phyloP scores from a whole-genome alignment of 768 basidiomycete species.

The Naganishia randhawae region DNA sequence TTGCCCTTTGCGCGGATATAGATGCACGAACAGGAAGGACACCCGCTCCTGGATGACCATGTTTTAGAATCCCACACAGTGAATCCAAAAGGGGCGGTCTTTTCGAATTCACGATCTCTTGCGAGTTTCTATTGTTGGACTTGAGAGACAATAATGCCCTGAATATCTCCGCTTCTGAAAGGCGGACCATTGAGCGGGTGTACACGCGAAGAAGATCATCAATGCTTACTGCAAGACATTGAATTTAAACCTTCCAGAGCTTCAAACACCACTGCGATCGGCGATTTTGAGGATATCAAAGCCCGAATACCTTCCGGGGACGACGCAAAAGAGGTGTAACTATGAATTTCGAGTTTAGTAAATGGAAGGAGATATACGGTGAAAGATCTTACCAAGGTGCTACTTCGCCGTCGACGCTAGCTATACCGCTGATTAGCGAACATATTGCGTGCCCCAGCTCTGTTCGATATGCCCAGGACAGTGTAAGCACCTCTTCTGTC shows the following conservation, averaged over 20 bases:
- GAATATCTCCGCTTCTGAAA: slow-evolving; percentile 5
- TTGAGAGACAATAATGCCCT: slow-evolving; percentile 10
- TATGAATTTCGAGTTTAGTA: not conserved
- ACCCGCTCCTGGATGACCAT: not conserved
- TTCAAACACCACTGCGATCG: slow-evolving; percentile 11
- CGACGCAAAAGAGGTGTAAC: not conserved
- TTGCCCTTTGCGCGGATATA: not conserved
- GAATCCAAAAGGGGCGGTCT: slow-evolving; percentile 13
- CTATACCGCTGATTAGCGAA: not conserved
- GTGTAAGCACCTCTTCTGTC: not conserved
- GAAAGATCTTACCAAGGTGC: not conserved
- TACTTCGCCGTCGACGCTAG: not conserved
- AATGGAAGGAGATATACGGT: not conserved
- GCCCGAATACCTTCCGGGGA: slow-evolving; percentile 1
- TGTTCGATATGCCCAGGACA: not conserved
- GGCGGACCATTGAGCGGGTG: not conserved
- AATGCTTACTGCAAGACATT: slow-evolving; percentile 4
- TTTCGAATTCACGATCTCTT: slow-evolving; percentile 1
- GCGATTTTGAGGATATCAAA: not conserved
- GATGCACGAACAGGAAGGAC: not conserved
- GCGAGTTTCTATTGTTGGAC: not conserved
- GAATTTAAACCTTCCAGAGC: slow-evolving; percentile 1
- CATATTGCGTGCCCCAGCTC: slow-evolving; percentile 7
- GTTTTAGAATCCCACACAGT: not conserved
- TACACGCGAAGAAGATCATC: not conserved